Evolutionary conservation across 2,329 filamentous ascomycete genomes (phyloP), one percentile per base, ranked within the genome.

Genomic region (Nigrograna mackinnonii): DNA sequence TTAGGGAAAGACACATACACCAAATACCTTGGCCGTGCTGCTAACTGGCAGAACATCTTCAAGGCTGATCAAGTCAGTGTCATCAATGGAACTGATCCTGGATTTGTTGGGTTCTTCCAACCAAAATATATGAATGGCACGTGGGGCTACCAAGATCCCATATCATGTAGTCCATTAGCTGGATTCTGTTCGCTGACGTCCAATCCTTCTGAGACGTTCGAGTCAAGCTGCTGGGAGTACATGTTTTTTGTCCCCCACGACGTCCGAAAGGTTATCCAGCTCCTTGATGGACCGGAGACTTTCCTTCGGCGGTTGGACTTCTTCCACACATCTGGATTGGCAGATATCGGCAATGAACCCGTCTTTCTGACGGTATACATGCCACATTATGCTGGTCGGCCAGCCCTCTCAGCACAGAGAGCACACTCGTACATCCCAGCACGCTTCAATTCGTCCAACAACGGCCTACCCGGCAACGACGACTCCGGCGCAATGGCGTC

Each of bases 21-120:
- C 6, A 82, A 77, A 57, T 90, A 89, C 46, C 58, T 79, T 0
- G 63, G 64, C 0, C 78, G 82, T 0, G 80, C 83, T 39, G 71
- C 70, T 1, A 85, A 88, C 59, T 91, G 86, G 86, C 70, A 74
- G 49, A 87, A 87, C 43, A 71, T 89, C 46, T 87, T 80, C 72
- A 84, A 62, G 37, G 20, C 52, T 1, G 61, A 62, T 26, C 60
- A 64, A 30, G 54, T 33, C 2, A 64, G 60, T 1, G 37, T 35
- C 4, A 60, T 66, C 37, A 62, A 67, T 30, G 71, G 52, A 75
- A 78, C 3, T 67, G 72, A 86, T 49, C 87, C 85, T 0, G 82
- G 81, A 2, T 90, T 86, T 54, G 74, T 71, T 0, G 87, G 86
- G 0, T 90, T 89, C 60, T 80, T 89, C 46, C 83, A 88, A 61